Evolutionary conservation across 2,329 filamentous ascomycete species (phyloP), one percentile per base, ranked within the genome.

Genomic region (Fusarium ambrosium): DNA sequence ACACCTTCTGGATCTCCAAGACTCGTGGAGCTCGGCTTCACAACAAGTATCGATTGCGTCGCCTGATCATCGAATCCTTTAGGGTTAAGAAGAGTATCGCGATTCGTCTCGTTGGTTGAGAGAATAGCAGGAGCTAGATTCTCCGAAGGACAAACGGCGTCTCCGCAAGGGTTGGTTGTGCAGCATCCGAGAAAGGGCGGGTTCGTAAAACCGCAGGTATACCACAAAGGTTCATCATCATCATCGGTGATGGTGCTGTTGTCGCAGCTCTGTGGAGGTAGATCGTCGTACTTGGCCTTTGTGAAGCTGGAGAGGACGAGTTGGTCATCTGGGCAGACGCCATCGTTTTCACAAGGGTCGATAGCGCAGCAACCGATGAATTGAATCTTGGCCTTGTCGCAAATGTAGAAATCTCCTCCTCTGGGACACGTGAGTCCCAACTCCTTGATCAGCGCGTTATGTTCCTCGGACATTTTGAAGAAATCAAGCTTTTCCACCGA

Each of bases 141-240:
- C 6, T 6, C 10, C 32, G 34, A 18, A 20, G 55, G 55, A 39
- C 55, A 59, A 9, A 36, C 55, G 8, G 20, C 18, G 20, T 36
- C 32, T 27, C 55, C 29, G 9, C 79, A 80, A 7, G 71, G 63
- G 24, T 77, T 69, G 41, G 36, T 29, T 3, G 41, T 10, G 56
- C 83, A 85, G 72, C 84, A 85, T 11, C 84, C 83, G 20, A 84
- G 45, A 62, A 84, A 85, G 1, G 83, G 80, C 41, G 80, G 79
- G 7, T 56, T 66, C 34, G 72, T 77, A 6, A 39, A 41, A 11
- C 68, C 56, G 70, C 84, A 85, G 0, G 80, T 80, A 45, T 80
- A 85, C 55, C 81, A 82, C 85, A 6, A 70, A 24, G 9, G 43
- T 59, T 2, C 24, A 32, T 10, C 29, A 22, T 2, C 27, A 27